Conservation (phyloP, 1,284 basidiomycete species). For the Thelephora terrestris region DNA sequence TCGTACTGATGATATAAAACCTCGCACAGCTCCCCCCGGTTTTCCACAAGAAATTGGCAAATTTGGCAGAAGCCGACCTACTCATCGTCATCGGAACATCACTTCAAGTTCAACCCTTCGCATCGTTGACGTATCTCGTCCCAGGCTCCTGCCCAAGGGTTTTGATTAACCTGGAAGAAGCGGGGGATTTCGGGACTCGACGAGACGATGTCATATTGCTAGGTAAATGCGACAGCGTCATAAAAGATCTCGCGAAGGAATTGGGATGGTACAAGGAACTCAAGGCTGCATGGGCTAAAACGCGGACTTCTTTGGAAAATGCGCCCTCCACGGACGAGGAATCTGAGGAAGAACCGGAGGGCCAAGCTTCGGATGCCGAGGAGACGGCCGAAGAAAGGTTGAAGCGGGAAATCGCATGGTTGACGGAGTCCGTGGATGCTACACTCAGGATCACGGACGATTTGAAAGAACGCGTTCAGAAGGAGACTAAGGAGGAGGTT, state of each 20-base stretch:
- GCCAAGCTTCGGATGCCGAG: constrained; percentile 3
- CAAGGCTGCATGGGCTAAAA: constrained; percentile 44
- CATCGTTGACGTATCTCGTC: constrained; percentile 46
- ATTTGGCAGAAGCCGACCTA: constrained; percentile 62
- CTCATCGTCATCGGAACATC: constrained; percentile 92
- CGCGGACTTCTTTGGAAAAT: constrained; percentile 13
- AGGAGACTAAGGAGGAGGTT: not conserved
- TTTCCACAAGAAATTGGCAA: constrained; percentile 41
- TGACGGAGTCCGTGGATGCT: not conserved
- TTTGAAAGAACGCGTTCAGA: not conserved
- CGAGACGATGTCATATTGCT: constrained; percentile 51
- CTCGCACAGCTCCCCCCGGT: constrained; percentile 41
- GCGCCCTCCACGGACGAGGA: not conserved
- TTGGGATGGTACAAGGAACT: constrained; percentile 68
- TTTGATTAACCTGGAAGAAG: constrained; percentile 59
- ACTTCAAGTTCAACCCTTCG: constrained; percentile 72
- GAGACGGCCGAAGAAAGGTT: not conserved
- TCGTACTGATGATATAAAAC: not conserved
- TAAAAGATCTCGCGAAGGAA: constrained; percentile 44
- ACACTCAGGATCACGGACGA: not conserved
- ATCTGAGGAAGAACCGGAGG: constrained; percentile 8
- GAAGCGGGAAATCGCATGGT: not conserved
- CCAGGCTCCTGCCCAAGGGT: constrained; percentile 49
- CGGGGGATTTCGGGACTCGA: constrained; percentile 46
- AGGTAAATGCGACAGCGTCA: constrained; percentile 59